Base-by-base conservation (phyloP, 768 basidiomycete genomes). In the Tulasnella sp. region DNA sequence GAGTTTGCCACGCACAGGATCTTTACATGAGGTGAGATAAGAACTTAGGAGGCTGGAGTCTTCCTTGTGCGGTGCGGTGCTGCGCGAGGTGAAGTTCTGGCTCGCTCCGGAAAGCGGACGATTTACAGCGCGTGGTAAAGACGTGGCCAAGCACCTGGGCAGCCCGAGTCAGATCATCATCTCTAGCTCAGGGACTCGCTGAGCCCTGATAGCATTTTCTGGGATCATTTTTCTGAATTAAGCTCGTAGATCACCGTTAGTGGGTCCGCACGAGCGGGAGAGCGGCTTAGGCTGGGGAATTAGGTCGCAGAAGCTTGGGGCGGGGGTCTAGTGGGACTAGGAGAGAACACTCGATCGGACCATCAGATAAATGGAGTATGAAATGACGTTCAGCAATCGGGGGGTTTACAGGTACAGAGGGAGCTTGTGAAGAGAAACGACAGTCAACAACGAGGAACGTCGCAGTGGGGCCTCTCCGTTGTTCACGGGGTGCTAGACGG, bases 81-180 rank as follows among this genome's bases (percentile, higher is more conserved):
- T 34, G 69, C 37, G 29, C 38, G 58, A 64, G 58, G 58, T 64
- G 58, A 64, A 31, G 58, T 64, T 64, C 58, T 64, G 58, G 58
- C 58, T 64, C 58, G 58, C 58, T 64, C 58, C 58, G 22, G 69
- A 70, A 36, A 70, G 36, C 17, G 69, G 39, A 38, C 22, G 22
- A 49, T n/a, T 22, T 22, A 22, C 0, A 1, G 19, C 36, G 25
- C 69, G 69, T 39, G 69, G 36, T 31, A 70, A 70, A 38, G 69
- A 42, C 69, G 37, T 70, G 69, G 69, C 69, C 69, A 42, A 70
- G 69, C 69, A 70, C 69, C 69, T 42, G 69, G 69, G 37, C 69
- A 38, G n/a, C 36, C 40, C 29, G 36, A 70, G 69, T 38, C 69
- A 70, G 69, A 70, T 70, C 69, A 38, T 25, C 69, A 70, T 42